Evolutionary conservation across 2,329 filamentous ascomycete genomes (phyloP).

Genomic region (Curvularia verruculosa): DNA sequence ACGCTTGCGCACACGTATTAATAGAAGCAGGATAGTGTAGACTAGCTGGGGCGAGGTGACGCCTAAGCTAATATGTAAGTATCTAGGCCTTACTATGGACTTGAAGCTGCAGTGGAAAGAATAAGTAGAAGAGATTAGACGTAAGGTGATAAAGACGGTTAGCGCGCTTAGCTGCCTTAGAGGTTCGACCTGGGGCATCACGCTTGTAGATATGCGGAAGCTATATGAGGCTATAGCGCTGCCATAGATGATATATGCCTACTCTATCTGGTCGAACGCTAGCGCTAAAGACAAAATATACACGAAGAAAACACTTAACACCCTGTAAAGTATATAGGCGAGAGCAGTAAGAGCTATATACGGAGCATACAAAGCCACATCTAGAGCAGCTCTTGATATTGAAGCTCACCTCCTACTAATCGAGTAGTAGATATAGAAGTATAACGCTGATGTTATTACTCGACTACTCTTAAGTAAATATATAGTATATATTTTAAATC

Average conservation of each 20-base stretch:
- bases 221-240: conserved; percentile 39
- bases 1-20: conserved; percentile 22
- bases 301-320: conserved; percentile 24
- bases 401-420: conserved; percentile 16
- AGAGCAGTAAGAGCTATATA: conserved; percentile 29
- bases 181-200: conserved; percentile 24
- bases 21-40: conserved; percentile 14
- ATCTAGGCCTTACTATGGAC: conserved; percentile 29
- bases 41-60: conserved; percentile 26
- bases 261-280: conserved; percentile 32
- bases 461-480: too few species aligned
- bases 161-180: conserved; percentile 20
- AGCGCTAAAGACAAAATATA: conserved; percentile 21
- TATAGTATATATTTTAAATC: too few species aligned
- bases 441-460: conserved; percentile 24
- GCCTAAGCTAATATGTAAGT: conserved; percentile 16
- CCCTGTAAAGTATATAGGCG: conserved; percentile 25
- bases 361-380: conserved; percentile 32
- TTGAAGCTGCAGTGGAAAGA: conserved; percentile 17
- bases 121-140: conserved; percentile 19
- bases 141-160: conserved; percentile 20
- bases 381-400: conserved; percentile 23
- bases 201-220: conserved; percentile 22
- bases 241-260: conserved; percentile 40
- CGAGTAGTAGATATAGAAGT: conserved; percentile 23